Evolutionary conservation across 805 yeast species (phyloP).

Genomic region (Millerozyma acaciae): DNA sequence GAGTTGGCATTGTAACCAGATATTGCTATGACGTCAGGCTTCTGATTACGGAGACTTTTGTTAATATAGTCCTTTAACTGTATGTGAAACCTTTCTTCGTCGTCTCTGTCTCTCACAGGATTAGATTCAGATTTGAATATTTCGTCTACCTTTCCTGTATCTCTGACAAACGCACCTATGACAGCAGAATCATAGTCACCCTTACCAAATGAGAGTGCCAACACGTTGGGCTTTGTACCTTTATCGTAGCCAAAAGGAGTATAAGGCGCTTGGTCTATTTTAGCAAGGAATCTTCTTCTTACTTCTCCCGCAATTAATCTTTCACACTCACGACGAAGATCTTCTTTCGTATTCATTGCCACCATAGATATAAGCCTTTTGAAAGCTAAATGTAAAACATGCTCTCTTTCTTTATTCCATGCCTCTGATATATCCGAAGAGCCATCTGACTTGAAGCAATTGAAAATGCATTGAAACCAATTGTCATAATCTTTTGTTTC

Average conservation of each 20-base stretch:
- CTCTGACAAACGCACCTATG: slow-evolving; percentile 73
- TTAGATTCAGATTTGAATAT: slow-evolving; percentile 73
- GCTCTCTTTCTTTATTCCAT: slow-evolving; percentile 78
- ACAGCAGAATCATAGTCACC: slow-evolving; percentile 85
- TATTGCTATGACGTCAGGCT: slow-evolving; percentile 86
- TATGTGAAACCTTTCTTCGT: slow-evolving; percentile 45
- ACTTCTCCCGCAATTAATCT: slow-evolving; percentile 64
- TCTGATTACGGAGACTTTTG: slow-evolving; percentile 44
- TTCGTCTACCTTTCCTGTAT: slow-evolving; percentile 74
- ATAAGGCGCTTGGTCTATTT: slow-evolving; percentile 90
- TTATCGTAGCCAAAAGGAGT: slow-evolving; percentile 72
- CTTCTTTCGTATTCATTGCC: slow-evolving; percentile 76
- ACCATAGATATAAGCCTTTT: slow-evolving; percentile 64
- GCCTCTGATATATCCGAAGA: slow-evolving; percentile 67
- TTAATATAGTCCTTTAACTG: slow-evolving; percentile 69
- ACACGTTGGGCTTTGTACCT: slow-evolving; percentile 82
- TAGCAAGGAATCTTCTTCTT: slow-evolving; percentile 62
- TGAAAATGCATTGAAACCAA: slow-evolving; percentile 40
- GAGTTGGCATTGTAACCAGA: slow-evolving; percentile 82
- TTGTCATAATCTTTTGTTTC: slow-evolving; percentile 42
- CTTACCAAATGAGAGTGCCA: slow-evolving; percentile 81
- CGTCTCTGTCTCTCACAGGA: slow-evolving; percentile 48
- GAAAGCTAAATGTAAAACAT: slow-evolving; percentile 63
- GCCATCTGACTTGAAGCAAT: slow-evolving; percentile 68
- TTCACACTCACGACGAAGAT: slow-evolving; percentile 72